These are phyloP conservation scores for Tulasnella sp. DNA, from an alignment of 768 basidiomycete species.

Conservation along the genomic window DNA sequence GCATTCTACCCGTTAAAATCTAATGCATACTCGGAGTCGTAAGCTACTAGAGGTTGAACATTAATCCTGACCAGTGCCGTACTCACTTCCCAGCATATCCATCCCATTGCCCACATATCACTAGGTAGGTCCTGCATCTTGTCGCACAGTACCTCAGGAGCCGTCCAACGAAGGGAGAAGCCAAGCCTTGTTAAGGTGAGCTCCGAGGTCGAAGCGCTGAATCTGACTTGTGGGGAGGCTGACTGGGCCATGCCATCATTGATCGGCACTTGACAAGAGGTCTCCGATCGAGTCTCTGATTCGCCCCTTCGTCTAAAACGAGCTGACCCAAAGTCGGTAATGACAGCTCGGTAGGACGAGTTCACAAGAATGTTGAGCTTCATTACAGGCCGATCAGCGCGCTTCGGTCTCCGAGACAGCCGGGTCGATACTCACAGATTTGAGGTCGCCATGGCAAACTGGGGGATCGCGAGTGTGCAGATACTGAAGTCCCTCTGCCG, in stretches of 20 bases:
- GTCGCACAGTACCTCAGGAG: too few species aligned
- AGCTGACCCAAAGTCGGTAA: too few species aligned
- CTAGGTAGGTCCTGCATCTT: neutral
- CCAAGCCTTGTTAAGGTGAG: neutral
- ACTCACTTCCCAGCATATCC: constrained; percentile 2
- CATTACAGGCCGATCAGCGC: neutral
- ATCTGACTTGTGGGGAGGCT: too few species aligned
- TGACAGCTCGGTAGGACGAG: too few species aligned
- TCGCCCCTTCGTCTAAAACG: too few species aligned
- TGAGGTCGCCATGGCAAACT: too few species aligned
- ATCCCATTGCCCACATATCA: neutral
- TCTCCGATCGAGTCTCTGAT: neutral
- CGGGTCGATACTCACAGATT: neutral
- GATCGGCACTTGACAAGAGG: neutral
- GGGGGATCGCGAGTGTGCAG: neutral
- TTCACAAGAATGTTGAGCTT: neutral
- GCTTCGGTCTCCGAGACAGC: neutral
- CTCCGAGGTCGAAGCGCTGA: too few species aligned
- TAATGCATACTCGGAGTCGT: too few species aligned
- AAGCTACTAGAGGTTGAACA: too few species aligned
- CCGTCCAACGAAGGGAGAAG: too few species aligned
- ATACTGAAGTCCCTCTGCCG: neutral
- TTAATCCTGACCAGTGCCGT: too few species aligned
- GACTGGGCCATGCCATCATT: neutral
- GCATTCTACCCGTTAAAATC: too few species aligned